These are phyloP conservation scores for Leccinum pseudoinsigne DNA, from an alignment of 1,284 basidiomycete genomes.

Conservation along the genomic window DNA sequence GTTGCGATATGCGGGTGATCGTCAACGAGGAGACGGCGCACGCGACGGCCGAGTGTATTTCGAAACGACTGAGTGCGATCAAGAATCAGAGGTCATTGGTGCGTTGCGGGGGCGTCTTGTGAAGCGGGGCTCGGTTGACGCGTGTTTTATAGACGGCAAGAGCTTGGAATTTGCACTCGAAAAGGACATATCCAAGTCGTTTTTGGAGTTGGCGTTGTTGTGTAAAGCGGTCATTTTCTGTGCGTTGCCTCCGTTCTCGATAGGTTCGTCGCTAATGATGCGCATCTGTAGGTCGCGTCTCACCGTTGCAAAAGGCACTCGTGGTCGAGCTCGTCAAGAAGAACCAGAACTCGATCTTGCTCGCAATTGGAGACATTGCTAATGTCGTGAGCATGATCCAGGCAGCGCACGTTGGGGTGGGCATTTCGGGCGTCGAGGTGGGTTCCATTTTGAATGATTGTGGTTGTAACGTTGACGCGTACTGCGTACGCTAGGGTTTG, in stretches of 20 bases:
- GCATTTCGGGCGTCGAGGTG: conserved; percentile 97
- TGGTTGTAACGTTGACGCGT: not conserved
- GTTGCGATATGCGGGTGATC: conserved; percentile 60
- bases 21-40: conserved; percentile 92
- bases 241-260: conserved; percentile 30
- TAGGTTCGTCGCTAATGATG: not conserved
- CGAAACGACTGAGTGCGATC: conserved; percentile 87
- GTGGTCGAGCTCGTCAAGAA: conserved; percentile 99
- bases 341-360: conserved; percentile 87
- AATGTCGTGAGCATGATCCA: conserved; percentile 98
- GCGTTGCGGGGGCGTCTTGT: conserved; percentile 19
- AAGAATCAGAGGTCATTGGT: conserved; percentile 96
- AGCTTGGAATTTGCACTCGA: conserved; percentile 92
- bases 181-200: conserved; percentile 86
- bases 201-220: conserved; percentile 95
- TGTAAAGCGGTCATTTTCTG: conserved; percentile 99
- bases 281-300: conserved; percentile 77
- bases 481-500: conserved; percentile 60
- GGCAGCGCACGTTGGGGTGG: conserved; percentile 97
- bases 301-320: conserved; percentile 96
- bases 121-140: not conserved
- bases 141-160: conserved; percentile 75
- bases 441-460: conserved; percentile 16
- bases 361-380: conserved; percentile 97
- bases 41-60: conserved; percentile 86